These are phyloP conservation scores for Ceriops decandra DNA, from an alignment of 345 rosid genomes.

Conservation along the genomic window DNA sequence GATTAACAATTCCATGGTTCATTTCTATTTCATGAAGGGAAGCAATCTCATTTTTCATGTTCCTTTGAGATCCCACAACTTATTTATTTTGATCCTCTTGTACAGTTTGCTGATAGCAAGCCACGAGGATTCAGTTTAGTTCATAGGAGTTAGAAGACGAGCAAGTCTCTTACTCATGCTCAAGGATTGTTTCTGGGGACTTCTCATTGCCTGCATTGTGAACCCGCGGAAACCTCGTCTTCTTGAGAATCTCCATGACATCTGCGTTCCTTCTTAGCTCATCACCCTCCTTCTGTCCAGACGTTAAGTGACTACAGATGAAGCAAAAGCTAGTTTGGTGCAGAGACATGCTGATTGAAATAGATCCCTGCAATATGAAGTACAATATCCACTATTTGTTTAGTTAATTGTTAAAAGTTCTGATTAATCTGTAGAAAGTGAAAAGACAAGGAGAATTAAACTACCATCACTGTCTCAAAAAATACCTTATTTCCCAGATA, in stretches of 20 bases:
- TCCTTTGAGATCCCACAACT: neutral
- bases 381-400: constrained; percentile 2
- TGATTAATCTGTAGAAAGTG: constrained; percentile 1
- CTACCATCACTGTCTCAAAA: neutral
- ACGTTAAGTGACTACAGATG: constrained; percentile 86
- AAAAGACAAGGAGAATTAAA: constrained; percentile 10
- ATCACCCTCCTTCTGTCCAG: constrained; percentile 97
- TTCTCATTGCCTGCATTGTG: constrained; percentile 49
- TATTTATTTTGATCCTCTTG: neutral
- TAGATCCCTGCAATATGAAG: constrained; percentile 74
- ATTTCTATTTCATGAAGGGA: neutral
- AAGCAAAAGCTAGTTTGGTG: constrained; percentile 96
- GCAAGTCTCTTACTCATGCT: constrained; percentile 76
- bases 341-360: constrained; percentile 86
- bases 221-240: constrained; percentile 90
- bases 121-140: neutral
- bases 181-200: constrained; percentile 89
- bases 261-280: constrained; percentile 87
- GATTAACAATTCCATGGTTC: neutral
- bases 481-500: constrained; percentile 96
- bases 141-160: neutral
- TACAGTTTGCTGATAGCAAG: neutral
- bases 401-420: constrained; percentile 6
- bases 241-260: constrained; percentile 93
- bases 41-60: neutral